These are phyloP conservation scores for Neurospora terricola DNA, from an alignment of 495 filamentous ascomycete species.

Conservation along the genomic window DNA sequence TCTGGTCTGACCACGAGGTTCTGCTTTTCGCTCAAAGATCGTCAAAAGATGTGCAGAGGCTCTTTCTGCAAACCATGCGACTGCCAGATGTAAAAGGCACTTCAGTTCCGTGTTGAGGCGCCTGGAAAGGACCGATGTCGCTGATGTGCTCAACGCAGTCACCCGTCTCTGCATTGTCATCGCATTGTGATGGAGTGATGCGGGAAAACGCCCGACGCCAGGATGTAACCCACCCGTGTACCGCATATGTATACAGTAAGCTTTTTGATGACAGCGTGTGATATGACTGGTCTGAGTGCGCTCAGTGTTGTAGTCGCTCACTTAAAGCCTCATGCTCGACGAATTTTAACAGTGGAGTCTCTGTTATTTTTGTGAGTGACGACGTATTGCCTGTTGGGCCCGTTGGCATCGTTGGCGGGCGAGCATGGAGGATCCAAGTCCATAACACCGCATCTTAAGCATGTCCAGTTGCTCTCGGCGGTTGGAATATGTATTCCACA, in stretches of 20 bases:
- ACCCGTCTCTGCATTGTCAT: neutral
- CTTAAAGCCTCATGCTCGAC: neutral
- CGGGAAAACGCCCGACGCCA: neutral
- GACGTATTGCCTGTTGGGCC: neutral
- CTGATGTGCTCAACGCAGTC: neutral
- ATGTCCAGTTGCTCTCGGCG: neutral
- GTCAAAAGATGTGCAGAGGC: neutral
- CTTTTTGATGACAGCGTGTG: neutral
- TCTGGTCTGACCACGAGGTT: neutral
- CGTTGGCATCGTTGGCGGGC: neutral
- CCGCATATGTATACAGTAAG: neutral
- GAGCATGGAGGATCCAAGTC: neutral
- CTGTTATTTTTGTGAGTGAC: neutral
- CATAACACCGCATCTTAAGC: neutral
- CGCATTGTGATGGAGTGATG: neutral
- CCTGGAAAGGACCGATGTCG: neutral
- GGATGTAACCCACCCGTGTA: neutral
- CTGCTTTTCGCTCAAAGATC: neutral
- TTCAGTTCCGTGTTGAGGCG: neutral
- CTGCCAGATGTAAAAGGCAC: neutral
- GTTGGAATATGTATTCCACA: neutral
- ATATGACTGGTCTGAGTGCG: neutral
- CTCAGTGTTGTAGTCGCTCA: neutral
- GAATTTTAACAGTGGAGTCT: neutral
- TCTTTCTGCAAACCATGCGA: neutral